Base-by-base conservation (phyloP, 176 grass and related monocot genomes). In the Coix lacrymajobi region DNA sequence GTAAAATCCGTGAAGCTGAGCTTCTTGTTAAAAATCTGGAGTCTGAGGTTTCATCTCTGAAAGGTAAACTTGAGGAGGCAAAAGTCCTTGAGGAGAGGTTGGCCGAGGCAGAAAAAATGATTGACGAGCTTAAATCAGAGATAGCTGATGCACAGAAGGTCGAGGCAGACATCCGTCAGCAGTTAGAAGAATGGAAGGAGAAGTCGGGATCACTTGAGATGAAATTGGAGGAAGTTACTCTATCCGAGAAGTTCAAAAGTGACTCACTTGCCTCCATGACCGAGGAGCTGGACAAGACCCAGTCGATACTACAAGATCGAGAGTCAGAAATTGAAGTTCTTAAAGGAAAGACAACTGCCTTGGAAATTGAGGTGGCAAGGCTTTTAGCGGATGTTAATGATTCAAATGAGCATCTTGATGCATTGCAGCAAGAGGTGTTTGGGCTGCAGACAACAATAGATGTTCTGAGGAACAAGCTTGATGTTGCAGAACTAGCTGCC, bases 101-200 rank as follows among this genome's bases (percentile, higher is more conserved):
- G 87, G 36, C 87, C 2, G 75, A 85, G 32, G 88, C 84, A 52
- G 89, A 93, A 54, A 76, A 84, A 75, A 64, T 83, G 49, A 77
- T 90, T 11, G 87, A 92, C 58, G 78, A 80, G 63, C 86, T 96
- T 54, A 86, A 83, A 66, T 83, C 62, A 13, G 87, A 99, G 66
- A 19, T 89, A 34, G 63, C 49, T 89, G 89, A 86, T 82, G 94
- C 81, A 6, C 90, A 93, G 69, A 92, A 83, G 78, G 85, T 85
- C 9, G 87, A 99, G 73, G 69, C 72, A 71, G 87, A 85, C 40
- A 57, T 74, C 41, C 29, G 34, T 16, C 84, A 77, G 46, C 79
- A 89, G 57, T 92, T 88, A 56, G 89, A 94, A 69, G 93, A 96
- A 46, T 96, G 93, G 96, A 96, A 83, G 71, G 51, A 73, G 49